Evolutionary conservation across 805 yeast species (phyloP).

Genomic region (Ogataea salicorniae): DNA sequence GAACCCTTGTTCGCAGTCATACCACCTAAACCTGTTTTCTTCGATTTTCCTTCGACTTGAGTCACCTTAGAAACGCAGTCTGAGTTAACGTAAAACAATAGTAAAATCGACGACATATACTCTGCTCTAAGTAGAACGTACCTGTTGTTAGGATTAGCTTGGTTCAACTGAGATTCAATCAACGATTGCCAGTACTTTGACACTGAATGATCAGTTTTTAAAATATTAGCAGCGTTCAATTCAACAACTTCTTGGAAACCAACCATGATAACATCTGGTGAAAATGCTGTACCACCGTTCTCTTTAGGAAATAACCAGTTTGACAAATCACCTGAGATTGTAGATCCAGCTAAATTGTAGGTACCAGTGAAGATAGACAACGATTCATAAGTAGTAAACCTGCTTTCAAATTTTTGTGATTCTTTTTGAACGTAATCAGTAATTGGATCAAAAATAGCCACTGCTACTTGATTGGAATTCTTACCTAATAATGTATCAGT

Average conservation of each 20-base stretch:
- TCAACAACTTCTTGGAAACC: slow-evolving; percentile 96
- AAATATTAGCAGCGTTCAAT: slow-evolving; percentile 82
- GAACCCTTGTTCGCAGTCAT: slow-evolving; percentile 97
- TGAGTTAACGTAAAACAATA: slow-evolving; percentile 58
- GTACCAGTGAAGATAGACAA: slow-evolving; percentile 77
- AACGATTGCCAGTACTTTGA: slow-evolving; percentile 74
- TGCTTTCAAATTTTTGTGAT: slow-evolving; percentile 41
- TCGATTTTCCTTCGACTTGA: slow-evolving; percentile 89
- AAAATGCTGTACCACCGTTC: slow-evolving; percentile 39
- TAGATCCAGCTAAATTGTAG: slow-evolving; percentile 77
- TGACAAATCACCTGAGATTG: slow-evolving; percentile 51
- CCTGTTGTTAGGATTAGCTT: slow-evolving; percentile 26
- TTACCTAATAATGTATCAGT: slow-evolving; percentile 85
- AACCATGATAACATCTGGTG: slow-evolving; percentile 79
- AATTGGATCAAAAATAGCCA: slow-evolving; percentile 79
- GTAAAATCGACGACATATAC: slow-evolving; percentile 63
- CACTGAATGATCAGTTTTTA: slow-evolving; percentile 78
- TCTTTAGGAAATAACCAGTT: slow-evolving; percentile 79
- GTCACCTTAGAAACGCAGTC: slow-evolving; percentile 48
- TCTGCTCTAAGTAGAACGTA: slow-evolving; percentile 70
- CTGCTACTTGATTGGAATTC: slow-evolving; percentile 64
- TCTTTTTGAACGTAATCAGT: slow-evolving; percentile 75
- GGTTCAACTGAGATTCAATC: slow-evolving; percentile 58
- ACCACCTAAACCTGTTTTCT: slow-evolving; percentile 95
- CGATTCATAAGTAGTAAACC: slow-evolving; percentile 56